A percentile compares a stretch with the other conserved stretches of the same genome.
Evolutionary conservation across 1,139 yeast species (phyloP).

Genomic region (Saccharomyces pastorianus): DNA sequence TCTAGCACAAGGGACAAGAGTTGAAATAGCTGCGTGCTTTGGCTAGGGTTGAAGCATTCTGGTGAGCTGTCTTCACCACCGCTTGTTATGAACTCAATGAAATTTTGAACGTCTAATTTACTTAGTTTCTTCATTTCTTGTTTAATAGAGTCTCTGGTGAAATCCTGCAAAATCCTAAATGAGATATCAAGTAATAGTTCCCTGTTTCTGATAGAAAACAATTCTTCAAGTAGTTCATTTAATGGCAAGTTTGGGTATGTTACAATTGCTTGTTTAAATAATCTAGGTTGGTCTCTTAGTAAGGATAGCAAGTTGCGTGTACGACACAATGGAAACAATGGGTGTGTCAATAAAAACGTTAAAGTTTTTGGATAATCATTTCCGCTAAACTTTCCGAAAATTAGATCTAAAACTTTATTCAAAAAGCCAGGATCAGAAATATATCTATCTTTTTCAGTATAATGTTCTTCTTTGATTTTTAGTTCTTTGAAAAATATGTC

Average conservation of each 20-base stretch:
- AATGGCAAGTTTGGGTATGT: conserved; percentile 67
- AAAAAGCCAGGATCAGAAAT: conserved; percentile 54
- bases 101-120: conserved; percentile 28
- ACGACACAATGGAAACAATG: conserved; percentile 61
- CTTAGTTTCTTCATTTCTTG: conserved; percentile 25
- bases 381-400: conserved; percentile 32
- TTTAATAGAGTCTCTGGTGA: conserved; percentile 30
- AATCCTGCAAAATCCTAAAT: conserved; percentile 58
- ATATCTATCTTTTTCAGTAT: conserved; percentile 59
- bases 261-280: conserved; percentile 73
- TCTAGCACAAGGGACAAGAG: conserved; percentile 29
- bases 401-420: conserved; percentile 39
- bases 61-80: conserved; percentile 10
- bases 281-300: conserved; percentile 46
- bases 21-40: conserved; percentile 26
- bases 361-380: conserved; percentile 48
- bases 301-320: conserved; percentile 47
- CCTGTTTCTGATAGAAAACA: conserved; percentile 46
- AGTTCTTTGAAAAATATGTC: conserved; percentile 27
- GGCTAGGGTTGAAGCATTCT: conserved; percentile 15
- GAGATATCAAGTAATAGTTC: conserved; percentile 64
- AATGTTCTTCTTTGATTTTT: conserved; percentile 37
- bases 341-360: conserved; percentile 76
- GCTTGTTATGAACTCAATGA: conserved; percentile 27
- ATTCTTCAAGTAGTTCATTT: conserved; percentile 52